Evolutionary conservation across 1,139 yeast genomes (phyloP), one percentile per base, ranked within the genome.

Genomic region (Yamadazyma aaseri): DNA sequence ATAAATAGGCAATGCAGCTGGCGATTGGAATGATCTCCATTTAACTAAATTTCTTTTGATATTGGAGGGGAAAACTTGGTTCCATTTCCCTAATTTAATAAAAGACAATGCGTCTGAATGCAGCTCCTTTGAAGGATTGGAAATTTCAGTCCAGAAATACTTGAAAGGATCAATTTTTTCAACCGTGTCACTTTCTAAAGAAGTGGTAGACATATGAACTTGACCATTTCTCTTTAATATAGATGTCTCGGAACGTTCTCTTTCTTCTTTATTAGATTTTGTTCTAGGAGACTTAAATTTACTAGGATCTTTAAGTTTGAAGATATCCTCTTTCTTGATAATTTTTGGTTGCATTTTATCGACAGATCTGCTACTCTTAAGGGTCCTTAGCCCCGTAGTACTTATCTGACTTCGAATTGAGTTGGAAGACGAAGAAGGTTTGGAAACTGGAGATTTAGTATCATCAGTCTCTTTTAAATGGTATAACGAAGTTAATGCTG

Each of bases 11-110:
- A 94, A 63, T 3, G 95, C 82, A 0, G 97, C 97, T 0, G 99
- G 99, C 0, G 96, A 79, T 22, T 87, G 84, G 36, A 94, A 70
- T 0, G 97, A 90, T 38, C 86, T 75, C 98, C 98, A 94, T 53
- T 90, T 90, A 29, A 90, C 82, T 9, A 76, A 68, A 45, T 79
- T 74, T 29, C 89, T 65, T 34, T 75, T 77, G 16, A 80, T 76
- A 28, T 76, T 73, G 10, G 73, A 71, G 0, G 97, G 96, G 50
- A 86, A 86, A 0, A 86, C 94, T 56, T 85, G 87, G 36, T 80
- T 81, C 98, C 98, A 94, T 42, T 95, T 73, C 29, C 72, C 64
- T 6, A 47, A 45, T 22, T 26, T 86, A 76, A 51, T 39, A 34
- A 49, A 55, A 12, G 59, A 59, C 10, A 65, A 49, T 3, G 68